Percentiles rank a stretch among this genome's conserved stretches.
Conservation (phyloP, 805 yeast species). For the Isabelozyma pseudorhagii region DNA sequence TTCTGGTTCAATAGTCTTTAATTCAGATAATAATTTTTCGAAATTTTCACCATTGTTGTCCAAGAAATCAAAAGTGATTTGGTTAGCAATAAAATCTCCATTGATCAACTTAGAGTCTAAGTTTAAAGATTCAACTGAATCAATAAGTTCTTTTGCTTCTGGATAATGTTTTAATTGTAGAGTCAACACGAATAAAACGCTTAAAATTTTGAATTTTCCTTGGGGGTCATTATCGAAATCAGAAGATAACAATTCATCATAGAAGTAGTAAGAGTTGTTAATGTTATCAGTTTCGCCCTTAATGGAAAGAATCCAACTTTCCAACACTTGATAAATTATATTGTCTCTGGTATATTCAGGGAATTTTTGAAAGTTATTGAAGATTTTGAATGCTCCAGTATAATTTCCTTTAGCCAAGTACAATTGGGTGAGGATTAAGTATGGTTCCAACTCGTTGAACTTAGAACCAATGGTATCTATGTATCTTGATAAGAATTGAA, state of each 20-base stretch:
- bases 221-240: slow-evolving; percentile 36
- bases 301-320: slow-evolving; percentile 56
- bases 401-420: slow-evolving; percentile 36
- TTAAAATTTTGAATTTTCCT: slow-evolving; percentile 38
- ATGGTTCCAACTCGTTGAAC: slow-evolving; percentile 38
- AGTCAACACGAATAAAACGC: slow-evolving; percentile 68
- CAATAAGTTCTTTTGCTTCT: slow-evolving; percentile 67
- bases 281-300: slow-evolving; percentile 42
- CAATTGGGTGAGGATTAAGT: slow-evolving; percentile 38
- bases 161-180: slow-evolving; percentile 76
- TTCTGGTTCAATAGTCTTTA: slow-evolving; percentile 46
- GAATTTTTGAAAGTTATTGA: slow-evolving; percentile 26
- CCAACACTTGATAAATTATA: slow-evolving; percentile 72
- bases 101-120: slow-evolving; percentile 16
- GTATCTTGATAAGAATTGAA: slow-evolving; percentile 25
- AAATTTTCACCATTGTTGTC: slow-evolving; percentile 40
- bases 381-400: slow-evolving; percentile 29
- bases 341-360: slow-evolving; percentile 52
- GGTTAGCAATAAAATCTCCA: slow-evolving; percentile 57
- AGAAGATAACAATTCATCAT: slow-evolving; percentile 72
- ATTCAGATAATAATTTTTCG: slow-evolving; percentile 43
- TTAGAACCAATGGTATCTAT: slow-evolving; percentile 16
- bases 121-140: slow-evolving; percentile 43
- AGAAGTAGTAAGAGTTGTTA: slow-evolving; percentile 51
- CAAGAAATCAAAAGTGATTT: slow-evolving; percentile 60